Evolutionary conservation across 1,284 basidiomycete species (phyloP).

Genomic region (Trichosporon inkin): DNA sequence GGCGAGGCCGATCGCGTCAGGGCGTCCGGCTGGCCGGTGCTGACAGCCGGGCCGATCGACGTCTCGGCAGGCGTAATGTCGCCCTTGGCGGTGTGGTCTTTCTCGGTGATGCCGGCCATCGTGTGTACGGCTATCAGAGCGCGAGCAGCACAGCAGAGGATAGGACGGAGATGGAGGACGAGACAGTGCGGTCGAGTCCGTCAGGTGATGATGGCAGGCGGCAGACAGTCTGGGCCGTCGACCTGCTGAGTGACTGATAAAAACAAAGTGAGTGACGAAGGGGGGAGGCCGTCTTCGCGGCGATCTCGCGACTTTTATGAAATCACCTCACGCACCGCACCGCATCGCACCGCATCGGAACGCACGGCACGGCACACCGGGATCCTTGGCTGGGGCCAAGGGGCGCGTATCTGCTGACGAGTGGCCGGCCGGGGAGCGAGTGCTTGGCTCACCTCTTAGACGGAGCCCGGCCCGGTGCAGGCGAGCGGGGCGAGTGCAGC

Average conservation of each 20-base stretch:
- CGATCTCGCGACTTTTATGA: neutral
- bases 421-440: too few relatives aligned
- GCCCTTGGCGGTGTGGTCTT: neutral
- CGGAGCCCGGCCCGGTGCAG: neutral
- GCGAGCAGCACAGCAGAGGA: neutral
- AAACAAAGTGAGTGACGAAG: neutral
- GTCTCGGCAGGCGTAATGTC: neutral
- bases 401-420: neutral
- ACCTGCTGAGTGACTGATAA: neutral
- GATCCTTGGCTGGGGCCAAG: neutral
- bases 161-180: neutral
- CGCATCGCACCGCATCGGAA: neutral
- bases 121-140: neutral
- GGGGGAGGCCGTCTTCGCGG: neutral
- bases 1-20: neutral
- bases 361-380: too few relatives aligned
- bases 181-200: neutral
- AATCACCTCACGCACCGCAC: neutral
- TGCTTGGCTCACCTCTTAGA: conserved; percentile 1
- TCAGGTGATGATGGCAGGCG: neutral
- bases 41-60: neutral
- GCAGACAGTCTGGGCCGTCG: neutral
- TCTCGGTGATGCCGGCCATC: neutral
- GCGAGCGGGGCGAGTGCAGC: neutral
- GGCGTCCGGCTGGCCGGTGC: neutral